Evolutionary conservation across 305 asterid genomes (phyloP).

Genomic region (Coffea humblotiana): DNA sequence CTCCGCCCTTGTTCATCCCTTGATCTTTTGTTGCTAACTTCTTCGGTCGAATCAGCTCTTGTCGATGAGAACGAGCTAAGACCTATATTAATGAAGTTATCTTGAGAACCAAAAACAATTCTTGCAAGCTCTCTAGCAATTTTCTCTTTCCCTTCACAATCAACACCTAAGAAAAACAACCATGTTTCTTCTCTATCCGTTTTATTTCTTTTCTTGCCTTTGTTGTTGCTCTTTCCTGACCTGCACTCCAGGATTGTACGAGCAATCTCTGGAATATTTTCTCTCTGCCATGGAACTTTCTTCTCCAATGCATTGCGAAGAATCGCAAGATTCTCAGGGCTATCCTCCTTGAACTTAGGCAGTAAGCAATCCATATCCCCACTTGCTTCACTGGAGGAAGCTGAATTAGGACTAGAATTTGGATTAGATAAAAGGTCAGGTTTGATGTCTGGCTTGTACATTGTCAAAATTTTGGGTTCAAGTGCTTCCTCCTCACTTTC

Average conservation of each 20-base stretch:
- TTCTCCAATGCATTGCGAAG: slow-evolving; percentile 56
- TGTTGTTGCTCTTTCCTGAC: slow-evolving; percentile 36
- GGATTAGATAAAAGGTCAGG: slow-evolving; percentile 88
- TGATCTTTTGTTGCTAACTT: slow-evolving; percentile 56
- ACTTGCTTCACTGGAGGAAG: slow-evolving; percentile 93
- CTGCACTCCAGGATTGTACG: slow-evolving; percentile 59
- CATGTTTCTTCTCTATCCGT: slow-evolving; percentile 50
- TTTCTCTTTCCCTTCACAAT: slow-evolving; percentile 61
- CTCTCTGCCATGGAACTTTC: slow-evolving; percentile 67
- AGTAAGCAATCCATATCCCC: slow-evolving; percentile 38
- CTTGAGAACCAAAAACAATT: slow-evolving; percentile 54
- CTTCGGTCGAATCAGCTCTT: slow-evolving; percentile 35
- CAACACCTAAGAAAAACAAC: slow-evolving; percentile 68
- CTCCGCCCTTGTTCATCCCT: slow-evolving; percentile 62
- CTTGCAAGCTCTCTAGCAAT: slow-evolving; percentile 65
- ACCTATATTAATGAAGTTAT: slow-evolving; percentile 40
- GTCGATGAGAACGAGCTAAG: slow-evolving; percentile 48
- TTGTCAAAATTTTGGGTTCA: slow-evolving; percentile 27
- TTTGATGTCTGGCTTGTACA: slow-evolving; percentile 26
- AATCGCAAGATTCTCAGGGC: slow-evolving; percentile 38
- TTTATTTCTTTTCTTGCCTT: neutral
- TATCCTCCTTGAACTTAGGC: slow-evolving; percentile 39
- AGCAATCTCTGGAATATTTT: slow-evolving; percentile 47
- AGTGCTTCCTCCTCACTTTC: slow-evolving; percentile 36
- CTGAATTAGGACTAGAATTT: slow-evolving; percentile 90